A percentile compares a stretch with the other conserved stretches of the same genome.
phyloP scores from a whole-genome alignment of 1,284 basidiomycete species.

The Neotropicomus parvogracilis region DNA sequence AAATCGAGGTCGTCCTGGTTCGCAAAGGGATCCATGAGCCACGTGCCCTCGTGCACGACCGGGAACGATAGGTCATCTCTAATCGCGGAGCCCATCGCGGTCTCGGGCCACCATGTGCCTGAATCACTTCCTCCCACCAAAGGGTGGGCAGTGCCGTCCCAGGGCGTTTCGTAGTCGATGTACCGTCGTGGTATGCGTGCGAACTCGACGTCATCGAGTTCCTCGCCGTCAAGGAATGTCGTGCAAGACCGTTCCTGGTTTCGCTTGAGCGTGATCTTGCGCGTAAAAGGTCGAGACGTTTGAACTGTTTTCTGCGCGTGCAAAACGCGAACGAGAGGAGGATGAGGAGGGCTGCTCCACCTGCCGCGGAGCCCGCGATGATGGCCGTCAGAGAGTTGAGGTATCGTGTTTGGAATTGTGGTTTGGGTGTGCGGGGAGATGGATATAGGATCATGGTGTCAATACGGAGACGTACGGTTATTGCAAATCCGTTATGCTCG shows the following conservation, averaged over 20 bases:
- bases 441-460: too few species aligned
- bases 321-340: slow-evolving; percentile 40
- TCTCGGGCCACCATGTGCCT: slow-evolving; percentile 30
- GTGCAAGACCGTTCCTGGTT: slow-evolving; percentile 37
- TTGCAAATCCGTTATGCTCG: slow-evolving; percentile 11
- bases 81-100: slow-evolving; percentile 49
- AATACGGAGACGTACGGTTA: slow-evolving; percentile 15
- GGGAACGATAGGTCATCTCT: slow-evolving; percentile 50
- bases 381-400: slow-evolving; percentile 31
- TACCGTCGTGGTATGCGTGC: slow-evolving; percentile 28
- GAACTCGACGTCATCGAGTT: slow-evolving; percentile 39
- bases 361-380: slow-evolving; percentile 46
- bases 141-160: slow-evolving; percentile 7
- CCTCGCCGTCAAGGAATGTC: slow-evolving; percentile 44
- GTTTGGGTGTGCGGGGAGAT: slow-evolving; percentile 13
- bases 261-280: slow-evolving; percentile 29
- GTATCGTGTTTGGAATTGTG: slow-evolving; percentile 19
- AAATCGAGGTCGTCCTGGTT: slow-evolving; percentile 31
- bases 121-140: background rate
- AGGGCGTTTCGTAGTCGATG: slow-evolving; percentile 31
- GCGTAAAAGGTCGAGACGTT: slow-evolving; percentile 38
- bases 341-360: slow-evolving; percentile 40
- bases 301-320: slow-evolving; percentile 40
- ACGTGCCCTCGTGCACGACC: slow-evolving; percentile 34
- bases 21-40: slow-evolving; percentile 43